Conservation (phyloP, 1,284 basidiomycete genomes). For the Ustilago loliicola region DNA sequence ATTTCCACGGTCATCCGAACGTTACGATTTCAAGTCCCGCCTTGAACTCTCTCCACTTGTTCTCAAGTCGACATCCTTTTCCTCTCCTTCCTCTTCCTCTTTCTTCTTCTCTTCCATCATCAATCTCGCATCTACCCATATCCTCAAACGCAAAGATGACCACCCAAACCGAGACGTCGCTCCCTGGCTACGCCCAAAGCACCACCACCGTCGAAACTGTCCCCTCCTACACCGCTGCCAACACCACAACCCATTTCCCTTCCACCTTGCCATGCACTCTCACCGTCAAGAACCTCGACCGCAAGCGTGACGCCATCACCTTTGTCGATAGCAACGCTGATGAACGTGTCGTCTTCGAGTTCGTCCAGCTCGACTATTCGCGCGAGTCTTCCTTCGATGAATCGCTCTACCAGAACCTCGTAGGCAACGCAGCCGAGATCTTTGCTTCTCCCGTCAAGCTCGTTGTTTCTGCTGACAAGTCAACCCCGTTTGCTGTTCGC, state of each 20-base stretch:
- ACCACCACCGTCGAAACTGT: conserved; percentile 39
- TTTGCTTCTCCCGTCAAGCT: conserved; percentile 38
- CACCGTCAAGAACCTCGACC: conserved; percentile 47
- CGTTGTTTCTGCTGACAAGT: conserved; percentile 24
- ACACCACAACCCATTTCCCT: conserved; percentile 35
- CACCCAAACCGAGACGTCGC: conserved; percentile 13
- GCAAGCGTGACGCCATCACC: conserved; percentile 37
- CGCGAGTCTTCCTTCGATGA: conserved; percentile 21
- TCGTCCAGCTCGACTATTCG: conserved; percentile 38
- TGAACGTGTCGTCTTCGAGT: conserved; percentile 36
- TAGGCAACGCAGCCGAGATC: conserved; percentile 21
- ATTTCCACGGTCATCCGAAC: too few relatives aligned
- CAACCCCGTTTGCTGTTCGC: conserved; percentile 33
- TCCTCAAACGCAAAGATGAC: conserved; percentile 18
- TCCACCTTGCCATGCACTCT: conserved; percentile 39
- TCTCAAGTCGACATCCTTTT: not conserved
- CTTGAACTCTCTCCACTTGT: not conserved
- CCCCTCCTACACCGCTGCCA: conserved; percentile 43
- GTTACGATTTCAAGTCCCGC: not conserved
- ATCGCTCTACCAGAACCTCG: conserved; percentile 36
- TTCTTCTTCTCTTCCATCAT: conserved; percentile 14
- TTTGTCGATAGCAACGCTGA: conserved; percentile 26
- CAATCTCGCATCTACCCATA: not conserved
- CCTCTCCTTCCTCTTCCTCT: not conserved
- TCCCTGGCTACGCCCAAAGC: conserved; percentile 38